Conservation (phyloP, 345 rosid species). For the Xanthoceras sorbifolium region DNA sequence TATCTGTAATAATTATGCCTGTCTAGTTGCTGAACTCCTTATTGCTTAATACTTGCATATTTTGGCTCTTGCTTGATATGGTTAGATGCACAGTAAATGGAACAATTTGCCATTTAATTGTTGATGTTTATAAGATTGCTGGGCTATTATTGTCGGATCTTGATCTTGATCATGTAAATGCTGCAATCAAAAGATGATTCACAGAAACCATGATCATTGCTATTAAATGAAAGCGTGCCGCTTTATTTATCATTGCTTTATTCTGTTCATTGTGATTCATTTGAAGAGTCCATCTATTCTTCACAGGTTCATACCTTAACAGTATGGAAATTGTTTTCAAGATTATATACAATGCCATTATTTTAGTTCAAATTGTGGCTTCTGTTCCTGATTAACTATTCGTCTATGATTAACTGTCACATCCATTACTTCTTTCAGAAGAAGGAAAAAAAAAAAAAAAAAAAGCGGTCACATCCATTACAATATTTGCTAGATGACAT, state of each 20-base stretch:
- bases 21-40: neutral
- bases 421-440: no score
- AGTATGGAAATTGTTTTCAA: neutral
- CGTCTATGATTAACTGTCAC: no score
- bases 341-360: neutral
- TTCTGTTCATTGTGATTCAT: no score
- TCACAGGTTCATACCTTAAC: neutral
- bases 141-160: neutral
- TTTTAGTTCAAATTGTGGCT: no score
- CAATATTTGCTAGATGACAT: no score
- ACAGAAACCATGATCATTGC: neutral
- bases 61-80: slow-evolving; percentile 8
- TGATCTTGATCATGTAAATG: neutral
- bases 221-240: slow-evolving; percentile 20
- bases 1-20: neutral
- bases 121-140: neutral
- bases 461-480: no score
- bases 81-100: neutral
- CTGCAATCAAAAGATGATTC: neutral
- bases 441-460: no score
- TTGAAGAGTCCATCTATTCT: neutral
- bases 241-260: neutral
- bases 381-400: no score
- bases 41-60: neutral
- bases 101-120: neutral